Percentiles rank a stretch among this genome's conserved stretches.
Conservation (phyloP, 1,139 yeast genomes). For the Yamadazyma spencermartinsiae region DNA sequence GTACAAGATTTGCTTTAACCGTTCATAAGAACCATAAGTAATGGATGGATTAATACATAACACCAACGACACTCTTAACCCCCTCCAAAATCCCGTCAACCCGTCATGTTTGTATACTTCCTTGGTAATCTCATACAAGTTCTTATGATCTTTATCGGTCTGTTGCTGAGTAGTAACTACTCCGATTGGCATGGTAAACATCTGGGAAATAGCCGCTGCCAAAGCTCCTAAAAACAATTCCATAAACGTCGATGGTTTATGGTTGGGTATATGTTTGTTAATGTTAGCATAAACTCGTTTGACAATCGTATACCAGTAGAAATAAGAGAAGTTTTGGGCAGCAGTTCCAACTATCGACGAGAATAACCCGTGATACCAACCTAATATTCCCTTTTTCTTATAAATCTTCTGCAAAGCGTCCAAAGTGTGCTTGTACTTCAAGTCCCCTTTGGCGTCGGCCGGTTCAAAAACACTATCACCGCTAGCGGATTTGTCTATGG, state of each 20-base stretch:
- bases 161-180: constrained; percentile 87
- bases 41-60: constrained; percentile 84
- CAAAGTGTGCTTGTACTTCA: constrained; percentile 55
- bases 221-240: constrained; percentile 80
- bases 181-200: constrained; percentile 80
- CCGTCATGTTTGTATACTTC: constrained; percentile 70
- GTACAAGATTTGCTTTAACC: constrained; percentile 59
- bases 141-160: constrained; percentile 48
- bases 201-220: constrained; percentile 83
- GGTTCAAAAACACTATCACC: constrained; percentile 30
- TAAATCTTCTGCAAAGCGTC: constrained; percentile 67
- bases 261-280: constrained; percentile 38
- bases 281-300: constrained; percentile 56
- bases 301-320: constrained; percentile 82
- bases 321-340: constrained; percentile 79
- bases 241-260: constrained; percentile 56
- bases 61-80: constrained; percentile 77
- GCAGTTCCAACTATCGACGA: constrained; percentile 75
- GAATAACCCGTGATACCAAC: constrained; percentile 73
- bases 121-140: constrained; percentile 49
- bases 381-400: constrained; percentile 60
- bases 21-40: constrained; percentile 81
- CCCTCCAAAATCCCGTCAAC: constrained; percentile 76
- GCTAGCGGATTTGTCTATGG: constrained; percentile 20
- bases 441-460: constrained; percentile 23